phyloP scores from a whole-genome alignment of 768 basidiomycete genomes.

The Boletellus emodensis region DNA sequence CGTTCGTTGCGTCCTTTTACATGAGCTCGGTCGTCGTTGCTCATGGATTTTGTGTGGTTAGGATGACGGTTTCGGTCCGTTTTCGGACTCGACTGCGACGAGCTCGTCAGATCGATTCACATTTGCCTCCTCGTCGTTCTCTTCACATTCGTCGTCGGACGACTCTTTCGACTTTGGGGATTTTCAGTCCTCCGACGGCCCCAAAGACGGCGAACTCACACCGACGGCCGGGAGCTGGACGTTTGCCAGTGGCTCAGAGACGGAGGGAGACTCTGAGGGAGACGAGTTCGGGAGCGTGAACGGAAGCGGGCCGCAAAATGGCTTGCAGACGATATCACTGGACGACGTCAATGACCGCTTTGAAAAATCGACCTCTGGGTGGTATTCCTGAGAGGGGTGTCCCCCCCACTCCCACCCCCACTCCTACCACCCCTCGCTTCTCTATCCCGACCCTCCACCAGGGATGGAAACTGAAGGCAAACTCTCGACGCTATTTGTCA shows the following conservation, averaged over 20 bases:
- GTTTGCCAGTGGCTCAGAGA: conserved; percentile 44
- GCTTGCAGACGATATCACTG: conserved; percentile 27
- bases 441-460: neutral
- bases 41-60: conserved; percentile 14
- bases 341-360: conserved; percentile 24
- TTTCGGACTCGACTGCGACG: conserved; percentile 59
- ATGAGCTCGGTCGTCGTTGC: neutral
- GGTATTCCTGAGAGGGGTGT: conserved; percentile 8
- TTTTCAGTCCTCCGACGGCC: conserved; percentile 48
- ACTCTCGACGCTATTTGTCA: no score
- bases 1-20: conserved; percentile 30
- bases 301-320: conserved; percentile 11
- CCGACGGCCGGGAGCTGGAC: conserved; percentile 72
- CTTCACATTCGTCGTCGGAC: conserved; percentile 60
- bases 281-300: conserved; percentile 26
- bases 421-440: no score
- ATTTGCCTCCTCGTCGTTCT: conserved; percentile 39
- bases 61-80: conserved; percentile 76
- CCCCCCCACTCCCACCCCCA: no score
- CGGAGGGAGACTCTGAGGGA: conserved; percentile 30
- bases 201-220: conserved; percentile 45
- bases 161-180: conserved; percentile 77
- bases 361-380: conserved; percentile 11
- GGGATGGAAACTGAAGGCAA: neutral
- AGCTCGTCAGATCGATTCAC: conserved; percentile 53